Evolutionary conservation across 768 basidiomycete species (phyloP), one percentile per base, ranked within the genome.

Genomic region (Termitomyces sp.): DNA sequence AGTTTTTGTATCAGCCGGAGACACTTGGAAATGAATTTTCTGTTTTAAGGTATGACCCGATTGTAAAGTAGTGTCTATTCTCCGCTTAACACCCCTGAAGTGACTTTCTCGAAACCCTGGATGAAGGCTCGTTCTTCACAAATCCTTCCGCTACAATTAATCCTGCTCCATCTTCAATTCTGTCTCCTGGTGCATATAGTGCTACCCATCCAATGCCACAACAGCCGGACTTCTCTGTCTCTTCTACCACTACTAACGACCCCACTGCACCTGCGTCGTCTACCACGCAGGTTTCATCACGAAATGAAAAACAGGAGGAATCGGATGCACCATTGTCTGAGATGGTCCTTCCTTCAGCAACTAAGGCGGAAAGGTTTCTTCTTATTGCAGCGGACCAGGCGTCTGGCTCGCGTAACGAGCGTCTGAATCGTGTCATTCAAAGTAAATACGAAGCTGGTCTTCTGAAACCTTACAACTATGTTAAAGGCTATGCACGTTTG

Each of bases 371-470:
- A 69, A 82, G 80, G 50, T 98, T 95, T 73, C 77, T 97, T 59
- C 77, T 98, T 24, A 95, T 92, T 0, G 95, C 96, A 4, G 96
- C 96, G 0, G 96, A 98, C 70, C 95, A 97, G 66, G 91, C 90
- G 54, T 83, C 89, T 1, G 95, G 95, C 0, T 89, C 93, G 24
- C 79, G 96, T 44, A 90, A 95, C 64, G 92, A 96, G 63, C 85
- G 95, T 1, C 73, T 98, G 52, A 91, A 88, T 63, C 81, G 90
- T 58, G 96, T 98, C 62, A 98, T 98, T 63, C 83, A 90, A 63
- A 93, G 91, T 66, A 98, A 98, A 73, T 98, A 97, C 72, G 95
- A 98, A 67, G 96, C 96, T 2, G 96, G 95, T 0, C 71, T 98
- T 44, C 73, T 98, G 62, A 94, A 92, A 67, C 96, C 96, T 3